A percentile compares a stretch with the other conserved stretches of the same genome.
phyloP scores from a whole-genome alignment of 768 basidiomycete species.

The Boletales sp. region DNA sequence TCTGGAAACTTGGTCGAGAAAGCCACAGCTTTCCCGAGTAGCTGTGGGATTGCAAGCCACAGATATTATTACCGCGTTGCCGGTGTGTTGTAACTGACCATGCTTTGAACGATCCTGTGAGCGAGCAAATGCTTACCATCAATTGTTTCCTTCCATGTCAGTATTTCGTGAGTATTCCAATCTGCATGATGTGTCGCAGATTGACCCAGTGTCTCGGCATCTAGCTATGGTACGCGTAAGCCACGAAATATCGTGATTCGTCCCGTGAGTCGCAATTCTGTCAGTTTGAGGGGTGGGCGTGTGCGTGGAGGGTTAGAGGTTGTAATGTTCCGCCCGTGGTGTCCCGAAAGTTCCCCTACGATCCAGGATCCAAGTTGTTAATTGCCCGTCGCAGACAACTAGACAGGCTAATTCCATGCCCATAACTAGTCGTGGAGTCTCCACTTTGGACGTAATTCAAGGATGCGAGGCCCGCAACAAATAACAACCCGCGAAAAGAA shows the following conservation, averaged over 20 bases:
- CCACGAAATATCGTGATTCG: neutral
- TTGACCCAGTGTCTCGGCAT: neutral
- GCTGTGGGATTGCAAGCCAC: neutral
- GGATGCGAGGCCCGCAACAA: neutral
- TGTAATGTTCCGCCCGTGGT: neutral
- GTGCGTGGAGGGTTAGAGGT: neutral
- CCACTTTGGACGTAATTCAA: neutral
- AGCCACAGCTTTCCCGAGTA: neutral
- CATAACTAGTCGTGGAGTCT: neutral
- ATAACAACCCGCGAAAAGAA: neutral
- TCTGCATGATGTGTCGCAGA: neutral
- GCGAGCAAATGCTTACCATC: neutral
- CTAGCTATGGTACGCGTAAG: neutral
- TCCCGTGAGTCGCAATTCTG: neutral
- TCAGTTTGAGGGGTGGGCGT: neutral
- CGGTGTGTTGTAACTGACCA: neutral
- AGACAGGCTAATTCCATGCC: neutral
- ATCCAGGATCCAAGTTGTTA: neutral
- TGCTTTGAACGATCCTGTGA: neutral
- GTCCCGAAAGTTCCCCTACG: neutral
- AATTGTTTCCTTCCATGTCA: neutral
- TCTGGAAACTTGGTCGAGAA: neutral
- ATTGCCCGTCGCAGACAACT: slow-evolving; percentile 2
- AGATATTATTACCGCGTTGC: neutral
- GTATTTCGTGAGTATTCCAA: neutral